phyloP scores from a whole-genome alignment of 202 grass and related monocot species.

The Elaeis oleifera region DNA sequence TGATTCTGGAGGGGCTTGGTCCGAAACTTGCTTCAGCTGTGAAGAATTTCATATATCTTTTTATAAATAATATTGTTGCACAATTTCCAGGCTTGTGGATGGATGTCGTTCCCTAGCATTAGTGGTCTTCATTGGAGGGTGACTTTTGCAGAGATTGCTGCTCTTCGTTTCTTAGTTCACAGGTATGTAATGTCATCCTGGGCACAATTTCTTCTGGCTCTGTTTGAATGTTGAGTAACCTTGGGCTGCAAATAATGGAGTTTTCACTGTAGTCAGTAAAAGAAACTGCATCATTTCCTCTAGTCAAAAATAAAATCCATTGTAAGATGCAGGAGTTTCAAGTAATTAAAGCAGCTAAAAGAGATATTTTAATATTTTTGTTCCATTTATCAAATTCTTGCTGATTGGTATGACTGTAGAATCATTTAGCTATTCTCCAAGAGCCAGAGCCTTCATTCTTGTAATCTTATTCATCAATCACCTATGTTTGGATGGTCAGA shows the following conservation, averaged over 20 bases:
- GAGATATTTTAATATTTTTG: too few relatives aligned
- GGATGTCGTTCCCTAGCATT: constrained; percentile 67
- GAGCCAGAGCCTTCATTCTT: too few relatives aligned
- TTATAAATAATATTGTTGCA: neutral
- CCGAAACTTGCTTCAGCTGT: neutral
- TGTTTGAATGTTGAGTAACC: neutral
- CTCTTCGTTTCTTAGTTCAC: constrained; percentile 87
- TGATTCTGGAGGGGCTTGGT: too few relatives aligned
- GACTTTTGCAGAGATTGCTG: constrained; percentile 91
- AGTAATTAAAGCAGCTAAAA: too few relatives aligned
- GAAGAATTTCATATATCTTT: neutral
- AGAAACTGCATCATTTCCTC: too few relatives aligned
- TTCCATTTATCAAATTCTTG: too few relatives aligned
- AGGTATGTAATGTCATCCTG: constrained; percentile 33
- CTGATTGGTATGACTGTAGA: too few relatives aligned
- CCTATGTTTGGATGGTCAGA: too few relatives aligned
- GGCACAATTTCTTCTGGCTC: neutral
- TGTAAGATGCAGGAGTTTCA: too few relatives aligned
- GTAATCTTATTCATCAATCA: too few relatives aligned
- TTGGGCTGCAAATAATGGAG: neutral
- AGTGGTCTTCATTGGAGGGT: constrained; percentile 82
- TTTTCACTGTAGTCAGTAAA: constrained; percentile 4
- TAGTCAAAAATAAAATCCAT: too few relatives aligned
- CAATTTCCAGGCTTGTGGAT: constrained; percentile 48
- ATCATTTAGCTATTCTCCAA: too few relatives aligned